A percentile compares a stretch with the other conserved stretches of the same genome.
Evolutionary conservation across 306 rosid species (phyloP).

Genomic region (Sophora flavescens): DNA sequence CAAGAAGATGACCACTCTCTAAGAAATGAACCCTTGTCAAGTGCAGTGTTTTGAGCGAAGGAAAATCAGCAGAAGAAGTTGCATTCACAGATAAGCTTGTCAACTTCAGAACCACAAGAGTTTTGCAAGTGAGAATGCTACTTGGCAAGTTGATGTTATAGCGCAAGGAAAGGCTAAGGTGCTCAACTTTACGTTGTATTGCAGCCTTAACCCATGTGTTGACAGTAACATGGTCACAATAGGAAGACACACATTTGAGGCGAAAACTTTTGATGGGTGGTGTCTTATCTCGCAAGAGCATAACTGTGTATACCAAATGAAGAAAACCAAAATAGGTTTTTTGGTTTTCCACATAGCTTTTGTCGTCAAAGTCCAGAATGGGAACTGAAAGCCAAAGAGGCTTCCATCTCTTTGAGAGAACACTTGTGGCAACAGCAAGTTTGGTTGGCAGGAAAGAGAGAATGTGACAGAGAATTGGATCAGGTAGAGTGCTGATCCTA

Average conservation of each 20-base stretch:
- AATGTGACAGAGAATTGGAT: background rate
- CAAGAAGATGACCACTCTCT: rapidly evolving
- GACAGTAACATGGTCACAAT: too few relatives aligned
- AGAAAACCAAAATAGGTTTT: background rate
- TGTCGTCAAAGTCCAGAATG: background rate
- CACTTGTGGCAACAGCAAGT: background rate
- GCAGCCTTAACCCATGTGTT: background rate
- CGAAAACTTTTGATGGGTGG: background rate
- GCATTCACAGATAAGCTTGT: background rate
- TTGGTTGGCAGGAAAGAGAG: constrained; percentile 11
- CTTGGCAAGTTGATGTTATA: background rate
- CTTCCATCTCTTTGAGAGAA: constrained; percentile 4
- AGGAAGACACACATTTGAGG: background rate
- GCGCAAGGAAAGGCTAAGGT: background rate
- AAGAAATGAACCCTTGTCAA: background rate
- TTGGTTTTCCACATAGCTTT: too few relatives aligned
- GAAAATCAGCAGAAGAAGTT: background rate
- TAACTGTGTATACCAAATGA: background rate
- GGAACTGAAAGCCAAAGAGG: background rate
- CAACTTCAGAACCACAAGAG: background rate
- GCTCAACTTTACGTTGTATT: background rate
- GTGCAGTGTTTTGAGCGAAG: background rate
- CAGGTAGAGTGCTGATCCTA: background rate
- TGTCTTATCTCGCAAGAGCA: background rate
- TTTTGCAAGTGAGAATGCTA: background rate